Conservation (phyloP, 805 yeast species). For the Myxozyma kluyveri region DNA sequence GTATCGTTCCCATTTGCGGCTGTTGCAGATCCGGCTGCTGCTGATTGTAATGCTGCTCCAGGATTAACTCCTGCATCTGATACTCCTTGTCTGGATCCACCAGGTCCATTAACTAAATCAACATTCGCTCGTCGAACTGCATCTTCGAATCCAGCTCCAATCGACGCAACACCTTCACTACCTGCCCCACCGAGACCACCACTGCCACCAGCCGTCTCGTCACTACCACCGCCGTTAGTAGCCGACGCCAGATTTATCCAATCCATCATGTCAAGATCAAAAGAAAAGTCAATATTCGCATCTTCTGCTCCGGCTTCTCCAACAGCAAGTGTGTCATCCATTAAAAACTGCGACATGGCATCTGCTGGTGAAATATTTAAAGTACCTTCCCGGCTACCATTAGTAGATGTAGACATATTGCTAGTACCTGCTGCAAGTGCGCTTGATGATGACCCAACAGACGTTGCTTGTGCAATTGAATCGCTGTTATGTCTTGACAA, state of each 20-base stretch:
- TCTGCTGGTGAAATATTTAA: conserved; percentile 28
- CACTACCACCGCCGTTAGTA: background rate
- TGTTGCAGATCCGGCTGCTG: conserved; percentile 1
- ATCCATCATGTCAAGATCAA: conserved; percentile 30
- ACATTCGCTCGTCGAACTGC: conserved; percentile 25
- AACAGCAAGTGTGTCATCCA: conserved; percentile 28
- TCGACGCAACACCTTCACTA: background rate
- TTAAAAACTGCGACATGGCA: conserved; percentile 29
- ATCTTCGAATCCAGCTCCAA: conserved; percentile 12
- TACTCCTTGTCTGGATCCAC: conserved; percentile 24
- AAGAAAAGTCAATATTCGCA: conserved; percentile 20
- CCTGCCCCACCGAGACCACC: conserved; percentile 1
- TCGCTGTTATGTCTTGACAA: background rate
- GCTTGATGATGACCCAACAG: background rate
- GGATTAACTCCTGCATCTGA: background rate
- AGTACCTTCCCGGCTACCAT: conserved; percentile 9
- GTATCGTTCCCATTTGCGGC: conserved; percentile 18
- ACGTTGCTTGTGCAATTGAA: background rate
- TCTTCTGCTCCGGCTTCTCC: conserved; percentile 19
- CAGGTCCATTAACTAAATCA: conserved; percentile 27
- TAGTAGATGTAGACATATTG: background rate
- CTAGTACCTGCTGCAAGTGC: conserved; percentile 1
- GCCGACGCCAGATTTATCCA: conserved; percentile 28
- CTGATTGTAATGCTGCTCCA: background rate
- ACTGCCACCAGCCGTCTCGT: conserved; percentile 4